Base-by-base conservation (phyloP, 257 asterid species). In the Osmanthus fragrans region DNA sequence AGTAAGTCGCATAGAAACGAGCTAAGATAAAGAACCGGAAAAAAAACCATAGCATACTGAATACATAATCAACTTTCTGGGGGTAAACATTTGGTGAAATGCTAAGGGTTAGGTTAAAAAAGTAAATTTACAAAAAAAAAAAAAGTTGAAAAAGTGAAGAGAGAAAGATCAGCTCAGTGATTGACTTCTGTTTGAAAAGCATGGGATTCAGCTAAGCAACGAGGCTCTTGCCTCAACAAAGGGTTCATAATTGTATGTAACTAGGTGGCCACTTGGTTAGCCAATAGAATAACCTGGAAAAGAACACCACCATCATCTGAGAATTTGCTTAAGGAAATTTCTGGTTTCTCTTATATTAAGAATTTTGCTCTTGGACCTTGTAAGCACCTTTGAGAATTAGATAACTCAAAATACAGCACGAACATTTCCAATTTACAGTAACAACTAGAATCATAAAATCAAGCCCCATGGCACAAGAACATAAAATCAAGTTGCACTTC, bases 301-400 rank as follows among this genome's bases (percentile, higher is more conserved):
- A 40, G 2, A 16, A 70, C 30, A 70, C 19, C 39, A 58, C 23
- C 71, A 34, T 19, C 49, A 77, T 21, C 70, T 29, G 63, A 70
- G 71, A 77, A 70, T 54, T 70, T 54, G 63, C 64, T 34, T 4
- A 77, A 51, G 58, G 18, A 36, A 54, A 54, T 51, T n/a, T 33
- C 15, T 68, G 42, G 71, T 47, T 36, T 70, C 71, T 76, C 19
- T n/a, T 19, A 67, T 76, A 76, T 40, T 42, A 29, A 58, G 47
- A 25, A 42, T 56, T 30, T 33, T 45, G 16, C 47, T 34, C 47
- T 34, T 33, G 70, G 63, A 51, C 70, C 71, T 73, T 39, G 51
- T 65, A 68, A 56, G 34, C 45, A 16, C 30, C 45, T 70, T 3
- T 36, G 63, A 63, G 34, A 15, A 42, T 75, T n/a, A 36, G 66